Evolutionary conservation across 495 filamentous ascomycete genomes (phyloP), one percentile per base, ranked within the genome.

Genomic region (Talaromyces borbonicus): DNA sequence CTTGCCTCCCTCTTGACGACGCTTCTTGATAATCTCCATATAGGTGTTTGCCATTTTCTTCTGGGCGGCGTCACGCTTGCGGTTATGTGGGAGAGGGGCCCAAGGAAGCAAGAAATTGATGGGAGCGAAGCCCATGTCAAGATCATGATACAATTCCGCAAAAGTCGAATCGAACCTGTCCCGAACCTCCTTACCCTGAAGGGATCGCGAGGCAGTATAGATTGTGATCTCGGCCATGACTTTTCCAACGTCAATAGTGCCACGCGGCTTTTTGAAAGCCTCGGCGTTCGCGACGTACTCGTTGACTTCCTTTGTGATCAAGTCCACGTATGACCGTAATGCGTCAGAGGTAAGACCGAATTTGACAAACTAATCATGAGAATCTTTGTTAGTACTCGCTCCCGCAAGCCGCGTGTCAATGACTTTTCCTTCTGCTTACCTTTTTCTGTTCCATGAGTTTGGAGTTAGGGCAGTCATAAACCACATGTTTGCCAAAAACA

Each of bases 381-480:
- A 5, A 35, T n/a, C 4, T 5, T 26, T 18, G 37, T 9, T 16
- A 46, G 43, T n/a, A 26, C 18, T 47, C 12, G 22, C 6, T 41
- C 1, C 2, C 4, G 5, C 16, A 16, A 26, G 18, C 11, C 12
- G 23, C 11, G 27, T 6, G 27, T 30, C 16, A 14, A 35, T 15
- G 11, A 23, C 26, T 1, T 30, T 30, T 7, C 9, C 14, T 8
- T 1, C 24, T 55, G 24, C 16, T 46, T 54, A 66, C 67, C 69
- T 80, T 85, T 65, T 88, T 88, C 59, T 88, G 84, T 59, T 88
- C 83, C 77, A 89, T 87, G 45, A 89, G 69, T 61, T 90, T 89
- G 39, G 84, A 69, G 56, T 90, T 90, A 22, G 87, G 85, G 58
- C 85, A 88, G 62, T 93, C 87, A 58, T 90, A 93, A 14, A 90